These are phyloP conservation scores for Mycosphaerella arachidis DNA, from an alignment of 2,329 filamentous ascomycete genomes.

Conservation along the genomic window DNA sequence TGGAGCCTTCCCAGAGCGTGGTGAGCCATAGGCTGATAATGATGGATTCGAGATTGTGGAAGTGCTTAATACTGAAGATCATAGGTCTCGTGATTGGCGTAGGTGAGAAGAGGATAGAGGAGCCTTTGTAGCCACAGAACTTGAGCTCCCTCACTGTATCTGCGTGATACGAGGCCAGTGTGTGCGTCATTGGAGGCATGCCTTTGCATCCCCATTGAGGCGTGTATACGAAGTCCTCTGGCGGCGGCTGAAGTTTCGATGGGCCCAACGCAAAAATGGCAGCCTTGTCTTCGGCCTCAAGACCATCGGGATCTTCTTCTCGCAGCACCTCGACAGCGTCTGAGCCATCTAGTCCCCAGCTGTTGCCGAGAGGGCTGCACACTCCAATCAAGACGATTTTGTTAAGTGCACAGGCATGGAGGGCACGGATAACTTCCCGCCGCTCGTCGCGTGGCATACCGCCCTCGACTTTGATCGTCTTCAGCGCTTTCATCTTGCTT, in stretches of 20 bases:
- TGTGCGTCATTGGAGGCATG: conserved; percentile 39
- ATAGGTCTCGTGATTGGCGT: conserved; percentile 38
- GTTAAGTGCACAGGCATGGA: conserved; percentile 39
- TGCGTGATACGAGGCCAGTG: conserved; percentile 39
- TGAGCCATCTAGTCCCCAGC: conserved; percentile 38
- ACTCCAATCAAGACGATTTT: conserved; percentile 46
- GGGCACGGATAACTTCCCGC: conserved; percentile 41
- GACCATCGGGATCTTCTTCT: conserved; percentile 18
- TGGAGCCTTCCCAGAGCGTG: conserved; percentile 36
- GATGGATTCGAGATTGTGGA: conserved; percentile 40
- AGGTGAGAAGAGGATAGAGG: conserved; percentile 37
- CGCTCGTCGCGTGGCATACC: conserved; percentile 46
- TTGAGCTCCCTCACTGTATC: conserved; percentile 43
- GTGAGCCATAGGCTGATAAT: conserved; percentile 42
- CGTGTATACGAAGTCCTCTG: conserved; percentile 30
- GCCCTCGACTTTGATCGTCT: conserved; percentile 45
- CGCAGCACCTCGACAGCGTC: conserved; percentile 24
- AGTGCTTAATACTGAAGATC: conserved; percentile 38
- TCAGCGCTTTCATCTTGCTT: conserved; percentile 38
- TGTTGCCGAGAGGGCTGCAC: conserved; percentile 42
- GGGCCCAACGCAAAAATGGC: conserved; percentile 25
- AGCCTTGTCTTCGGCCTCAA: conserved; percentile 33
- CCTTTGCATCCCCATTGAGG: conserved; percentile 41
- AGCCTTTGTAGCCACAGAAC: conserved; percentile 45
- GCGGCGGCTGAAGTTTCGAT: conserved; percentile 12